Base-by-base conservation (phyloP, 1,284 basidiomycete genomes). In the Mycosarcoma mackinlayi region DNA sequence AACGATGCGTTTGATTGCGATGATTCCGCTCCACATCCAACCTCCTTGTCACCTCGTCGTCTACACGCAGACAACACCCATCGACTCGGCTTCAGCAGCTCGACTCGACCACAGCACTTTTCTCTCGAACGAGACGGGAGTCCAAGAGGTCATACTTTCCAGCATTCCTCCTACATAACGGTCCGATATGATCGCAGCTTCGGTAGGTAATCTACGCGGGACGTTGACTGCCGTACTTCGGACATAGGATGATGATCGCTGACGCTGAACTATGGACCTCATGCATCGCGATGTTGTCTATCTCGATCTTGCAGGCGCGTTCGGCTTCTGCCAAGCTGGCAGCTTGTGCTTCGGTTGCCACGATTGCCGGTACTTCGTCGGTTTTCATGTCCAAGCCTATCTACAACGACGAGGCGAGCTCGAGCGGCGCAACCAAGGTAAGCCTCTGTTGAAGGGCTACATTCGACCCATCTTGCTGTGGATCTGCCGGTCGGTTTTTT, bases 381-480 rank as follows among this genome's bases (percentile, higher is more conserved):
- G 41, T 45, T 0, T 24, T 63, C 30, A 23, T 59, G 9, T 41
- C 56, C 44, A 63, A 54, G 44, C 56, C 66, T n/a, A 34, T 66
- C 18, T 45, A 66, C 58, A 54, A 54, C 38, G 68, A 71, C 25
- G 68, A 63, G 27, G 61, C 50, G 7, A 37, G 41, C 46, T 52
- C 58, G 10, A 53, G 46, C 34, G 46, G 42, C 11, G 46, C 52
- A 37, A 49, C 59, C 44, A 69, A 69, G 56, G 62, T 65, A 24
- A 25, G 62, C 31, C n/a, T n/a, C 18, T 7, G n/a, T 30, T n/a
- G 21, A 18, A n/a, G n/a, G n/a, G n/a, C n/a, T n/a, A n/a, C n/a
- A n/a, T n/a, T n/a, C n/a, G n/a, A n/a, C n/a, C 39, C 14, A 11
- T 14, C 14, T 18, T 39, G 14, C 41, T 35, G n/a, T n/a, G n/a